Conservation (phyloP, 2,329 filamentous ascomycete genomes). For the Chrysoporthe deuterocubensis region DNA sequence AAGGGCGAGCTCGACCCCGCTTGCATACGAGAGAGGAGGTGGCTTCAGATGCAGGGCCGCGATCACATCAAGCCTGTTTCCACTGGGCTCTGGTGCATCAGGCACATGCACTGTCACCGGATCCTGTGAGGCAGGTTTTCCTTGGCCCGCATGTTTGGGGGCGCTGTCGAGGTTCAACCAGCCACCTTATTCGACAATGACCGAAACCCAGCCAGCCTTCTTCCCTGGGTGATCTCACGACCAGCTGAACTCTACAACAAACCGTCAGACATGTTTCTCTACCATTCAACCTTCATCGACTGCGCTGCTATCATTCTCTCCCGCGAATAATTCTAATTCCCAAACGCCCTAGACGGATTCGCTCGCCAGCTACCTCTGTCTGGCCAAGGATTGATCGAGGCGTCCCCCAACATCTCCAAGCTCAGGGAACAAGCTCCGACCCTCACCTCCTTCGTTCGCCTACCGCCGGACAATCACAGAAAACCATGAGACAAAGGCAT, state of each 20-base stretch:
- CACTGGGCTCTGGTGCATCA: not conserved
- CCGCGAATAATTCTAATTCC: not conserved
- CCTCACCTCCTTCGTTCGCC: not conserved
- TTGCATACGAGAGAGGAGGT: not conserved
- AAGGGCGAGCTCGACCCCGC: not conserved
- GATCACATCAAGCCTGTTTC: not conserved
- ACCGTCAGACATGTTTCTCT: not conserved
- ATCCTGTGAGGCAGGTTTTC: conserved; percentile 10
- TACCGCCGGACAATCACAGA: not conserved
- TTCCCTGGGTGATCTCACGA: conserved; percentile 14
- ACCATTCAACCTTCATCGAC: not conserved
- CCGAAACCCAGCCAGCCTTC: conserved; percentile 14
- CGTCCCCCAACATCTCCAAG: not conserved
- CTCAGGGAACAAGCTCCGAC: conserved; percentile 13
- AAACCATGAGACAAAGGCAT: conserved; percentile 26
- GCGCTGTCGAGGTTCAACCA: conserved; percentile 16
- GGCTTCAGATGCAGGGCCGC: not conserved
- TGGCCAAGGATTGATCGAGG: not conserved
- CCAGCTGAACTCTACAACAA: conserved; percentile 24
- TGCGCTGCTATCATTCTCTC: not conserved
- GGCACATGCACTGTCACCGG: not conserved
- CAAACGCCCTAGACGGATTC: not conserved
- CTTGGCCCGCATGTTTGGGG: conserved; percentile 18
- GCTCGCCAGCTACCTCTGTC: not conserved
- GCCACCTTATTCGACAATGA: conserved; percentile 27